A percentile compares a stretch with the other conserved stretches of the same genome.
Evolutionary conservation across 2,329 filamentous ascomycete genomes (phyloP).

Genomic region (Metarhizium guizhouense): DNA sequence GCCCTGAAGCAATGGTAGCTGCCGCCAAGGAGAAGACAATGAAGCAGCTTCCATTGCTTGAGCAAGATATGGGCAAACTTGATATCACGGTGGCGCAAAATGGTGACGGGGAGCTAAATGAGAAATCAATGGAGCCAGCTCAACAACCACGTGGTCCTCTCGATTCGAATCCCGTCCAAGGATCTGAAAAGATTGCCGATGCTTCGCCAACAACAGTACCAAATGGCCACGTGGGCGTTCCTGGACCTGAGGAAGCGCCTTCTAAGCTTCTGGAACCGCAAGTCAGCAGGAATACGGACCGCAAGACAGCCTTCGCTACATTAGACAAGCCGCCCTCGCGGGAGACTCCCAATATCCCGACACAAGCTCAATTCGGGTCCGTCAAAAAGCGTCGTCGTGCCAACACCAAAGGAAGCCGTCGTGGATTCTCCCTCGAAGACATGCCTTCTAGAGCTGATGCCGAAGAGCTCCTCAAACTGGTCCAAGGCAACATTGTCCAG

Average conservation of each 20-base stretch:
- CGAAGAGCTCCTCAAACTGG: slow-evolving; percentile 69
- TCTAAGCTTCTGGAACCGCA: slow-evolving; percentile 23
- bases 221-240: slow-evolving; percentile 35
- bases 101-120: slow-evolving; percentile 21
- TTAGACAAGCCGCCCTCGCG: slow-evolving; percentile 37
- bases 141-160: slow-evolving; percentile 24
- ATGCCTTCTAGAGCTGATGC: slow-evolving; percentile 67
- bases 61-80: slow-evolving; percentile 20
- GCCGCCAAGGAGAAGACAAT: slow-evolving; percentile 19
- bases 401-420: slow-evolving; percentile 60
- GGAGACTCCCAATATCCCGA: slow-evolving; percentile 20
- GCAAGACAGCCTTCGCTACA: slow-evolving; percentile 48
- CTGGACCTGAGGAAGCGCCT: slow-evolving; percentile 33
- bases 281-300: slow-evolving; percentile 33
- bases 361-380: slow-evolving; percentile 32
- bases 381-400: slow-evolving; percentile 56
- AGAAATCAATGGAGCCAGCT: slow-evolving; percentile 16
- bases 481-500: slow-evolving; percentile 81
- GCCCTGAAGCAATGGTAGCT: slow-evolving; percentile 28
- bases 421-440: slow-evolving; percentile 62
- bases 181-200: background rate
- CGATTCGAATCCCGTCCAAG: slow-evolving; percentile 23
- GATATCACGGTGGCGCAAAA: slow-evolving; percentile 23
- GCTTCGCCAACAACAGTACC: background rate
- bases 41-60: slow-evolving; percentile 15